A percentile compares a stretch with the other conserved stretches of the same genome.
These are phyloP conservation scores for Coffea eugenioides DNA, from an alignment of 257 asterid genomes.

Conservation along the genomic window DNA sequence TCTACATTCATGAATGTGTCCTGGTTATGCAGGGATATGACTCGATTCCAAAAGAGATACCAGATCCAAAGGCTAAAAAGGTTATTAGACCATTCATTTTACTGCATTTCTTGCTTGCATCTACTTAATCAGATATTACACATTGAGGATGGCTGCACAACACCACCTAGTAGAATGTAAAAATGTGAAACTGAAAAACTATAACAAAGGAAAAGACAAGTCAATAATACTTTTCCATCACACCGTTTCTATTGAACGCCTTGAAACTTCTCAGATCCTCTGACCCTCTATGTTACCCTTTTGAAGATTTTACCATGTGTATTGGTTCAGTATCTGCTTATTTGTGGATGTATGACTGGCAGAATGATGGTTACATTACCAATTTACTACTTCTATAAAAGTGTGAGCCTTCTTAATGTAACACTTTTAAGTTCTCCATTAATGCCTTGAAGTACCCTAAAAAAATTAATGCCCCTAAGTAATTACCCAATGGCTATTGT, in stretches of 20 bases:
- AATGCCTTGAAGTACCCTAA: background rate
- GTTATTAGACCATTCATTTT: conserved; percentile 26
- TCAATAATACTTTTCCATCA: background rate
- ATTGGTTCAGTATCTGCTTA: background rate
- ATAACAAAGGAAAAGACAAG: background rate
- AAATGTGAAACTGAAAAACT: too few relatives aligned
- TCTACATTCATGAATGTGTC: background rate
- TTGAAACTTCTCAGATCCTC: background rate
- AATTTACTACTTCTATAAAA: too few relatives aligned
- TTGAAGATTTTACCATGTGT: background rate
- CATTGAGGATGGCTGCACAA: background rate
- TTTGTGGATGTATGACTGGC: background rate
- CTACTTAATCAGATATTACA: background rate
- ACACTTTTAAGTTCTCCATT: background rate
- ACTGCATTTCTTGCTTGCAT: background rate
- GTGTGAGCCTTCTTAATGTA: background rate
- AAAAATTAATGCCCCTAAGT: too few relatives aligned
- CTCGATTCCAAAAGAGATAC: conserved; percentile 86
- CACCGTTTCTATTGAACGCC: background rate
- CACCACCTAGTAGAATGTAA: background rate
- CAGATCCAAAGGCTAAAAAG: conserved; percentile 83
- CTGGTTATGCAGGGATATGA: conserved; percentile 73
- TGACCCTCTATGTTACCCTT: background rate
- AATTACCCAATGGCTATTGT: too few relatives aligned
- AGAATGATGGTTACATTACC: background rate